These are phyloP conservation scores for Psilocybe cyanescens DNA, from an alignment of 768 basidiomycete genomes.

Conservation along the genomic window DNA sequence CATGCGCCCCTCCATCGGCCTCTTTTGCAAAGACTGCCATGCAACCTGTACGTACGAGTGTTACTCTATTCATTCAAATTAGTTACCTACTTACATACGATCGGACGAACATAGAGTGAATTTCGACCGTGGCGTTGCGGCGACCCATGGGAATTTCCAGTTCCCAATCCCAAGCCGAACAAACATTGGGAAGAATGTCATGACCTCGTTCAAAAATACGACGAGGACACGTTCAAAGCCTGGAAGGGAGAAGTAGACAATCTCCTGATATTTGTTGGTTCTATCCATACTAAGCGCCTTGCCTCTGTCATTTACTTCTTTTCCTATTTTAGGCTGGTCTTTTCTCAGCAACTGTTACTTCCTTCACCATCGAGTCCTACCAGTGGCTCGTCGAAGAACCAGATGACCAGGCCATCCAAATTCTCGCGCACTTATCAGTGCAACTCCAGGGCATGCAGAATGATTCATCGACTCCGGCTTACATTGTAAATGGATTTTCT, in stretches of 20 bases:
- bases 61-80: neutral
- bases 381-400: slow-evolving; percentile 19
- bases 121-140: slow-evolving; percentile 12
- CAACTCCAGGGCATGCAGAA: neutral
- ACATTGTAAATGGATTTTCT: slow-evolving; percentile 10
- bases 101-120: neutral
- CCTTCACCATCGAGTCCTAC: slow-evolving; percentile 25
- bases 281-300: neutral
- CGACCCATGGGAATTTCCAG: slow-evolving; percentile 17
- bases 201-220: slow-evolving; percentile 19
- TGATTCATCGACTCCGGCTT: slow-evolving; percentile 1
- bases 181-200: slow-evolving; percentile 25
- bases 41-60: neutral
- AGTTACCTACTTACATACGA: neutral
- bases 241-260: slow-evolving; percentile 30
- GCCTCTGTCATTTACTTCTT: neutral
- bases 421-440: neutral
- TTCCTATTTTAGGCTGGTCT: slow-evolving; percentile 20
- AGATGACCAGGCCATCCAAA: slow-evolving; percentile 2
- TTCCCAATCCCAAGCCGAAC: slow-evolving; percentile 13
- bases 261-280: slow-evolving; percentile 26
- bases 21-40: neutral
- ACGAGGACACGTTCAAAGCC: slow-evolving; percentile 23
- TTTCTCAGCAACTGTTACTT: slow-evolving; percentile 27
- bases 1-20: neutral